These are phyloP conservation scores for Xylariaceae sp. DNA, from an alignment of 2,329 filamentous ascomycete genomes.

Conservation along the genomic window DNA sequence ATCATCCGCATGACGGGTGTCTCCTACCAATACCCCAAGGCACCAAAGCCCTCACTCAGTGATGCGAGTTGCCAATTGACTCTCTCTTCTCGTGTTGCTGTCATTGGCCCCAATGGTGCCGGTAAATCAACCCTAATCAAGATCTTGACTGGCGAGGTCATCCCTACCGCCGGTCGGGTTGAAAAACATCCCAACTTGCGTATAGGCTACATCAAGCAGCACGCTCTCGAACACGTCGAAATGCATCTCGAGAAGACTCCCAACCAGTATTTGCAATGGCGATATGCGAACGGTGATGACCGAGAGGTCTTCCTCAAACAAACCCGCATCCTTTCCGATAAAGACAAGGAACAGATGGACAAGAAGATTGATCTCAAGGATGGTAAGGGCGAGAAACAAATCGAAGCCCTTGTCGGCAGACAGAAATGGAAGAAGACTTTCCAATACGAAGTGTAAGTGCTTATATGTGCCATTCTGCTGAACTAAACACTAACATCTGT, in stretches of 20 bases:
- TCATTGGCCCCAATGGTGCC: constrained; percentile 95
- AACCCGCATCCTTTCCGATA: constrained; percentile 80
- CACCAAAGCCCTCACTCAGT: constrained; percentile 77
- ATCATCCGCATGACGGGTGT: constrained; percentile 94
- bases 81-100: constrained; percentile 88
- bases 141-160: constrained; percentile 85
- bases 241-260: constrained; percentile 99
- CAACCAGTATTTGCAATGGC: constrained; percentile 98
- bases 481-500: constrained; percentile 26
- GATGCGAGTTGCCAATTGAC: constrained; percentile 86
- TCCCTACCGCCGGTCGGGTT: constrained; percentile 79
- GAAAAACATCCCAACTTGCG: constrained; percentile 98
- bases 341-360: constrained; percentile 87
- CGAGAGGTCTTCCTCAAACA: constrained; percentile 97
- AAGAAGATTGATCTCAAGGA: constrained; percentile 82
- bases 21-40: constrained; percentile 89
- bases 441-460: constrained; percentile 93
- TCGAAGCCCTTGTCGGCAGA: constrained; percentile 89
- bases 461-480: constrained; percentile 13
- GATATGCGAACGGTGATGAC: constrained; percentile 94
- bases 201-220: constrained; percentile 99
- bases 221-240: constrained; percentile 97
- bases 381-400: constrained; percentile 69
- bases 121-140: constrained; percentile 99
- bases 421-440: constrained; percentile 99